A percentile compares a stretch with the other conserved stretches of the same genome.
phyloP scores from a whole-genome alignment of 2,329 filamentous ascomycete species.

The Trichoderma endophyticum region DNA sequence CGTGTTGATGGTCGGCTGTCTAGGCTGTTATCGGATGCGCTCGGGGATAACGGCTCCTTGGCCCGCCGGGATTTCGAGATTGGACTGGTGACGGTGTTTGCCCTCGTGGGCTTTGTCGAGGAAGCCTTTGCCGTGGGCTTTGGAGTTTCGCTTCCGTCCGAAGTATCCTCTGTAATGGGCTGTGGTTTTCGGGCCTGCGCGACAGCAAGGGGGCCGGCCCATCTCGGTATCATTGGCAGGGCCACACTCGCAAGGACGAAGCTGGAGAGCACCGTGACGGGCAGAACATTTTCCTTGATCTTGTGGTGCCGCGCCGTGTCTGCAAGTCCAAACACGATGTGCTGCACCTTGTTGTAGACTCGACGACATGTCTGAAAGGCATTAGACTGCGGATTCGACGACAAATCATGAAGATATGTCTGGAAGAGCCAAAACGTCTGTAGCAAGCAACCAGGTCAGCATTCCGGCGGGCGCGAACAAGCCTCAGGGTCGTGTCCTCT shows the following conservation, averaged over 20 bases:
- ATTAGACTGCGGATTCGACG: constrained; percentile 69
- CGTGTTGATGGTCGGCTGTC: constrained; percentile 28
- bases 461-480: not conserved
- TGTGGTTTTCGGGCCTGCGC: constrained; percentile 77
- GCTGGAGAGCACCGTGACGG: constrained; percentile 76
- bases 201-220: constrained; percentile 76
- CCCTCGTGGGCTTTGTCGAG: constrained; percentile 55
- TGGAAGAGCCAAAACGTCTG: constrained; percentile 91
- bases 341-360: constrained; percentile 85
- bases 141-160: constrained; percentile 36
- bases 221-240: constrained; percentile 69
- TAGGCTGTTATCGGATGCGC: constrained; percentile 40
- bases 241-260: constrained; percentile 75
- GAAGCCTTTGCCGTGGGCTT: constrained; percentile 68
- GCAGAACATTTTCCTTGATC: constrained; percentile 77
- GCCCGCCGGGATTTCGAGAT: constrained; percentile 50
- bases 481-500: not conserved
- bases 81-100: constrained; percentile 60
- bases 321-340: constrained; percentile 77
- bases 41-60: constrained; percentile 46
- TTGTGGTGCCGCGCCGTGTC: constrained; percentile 67
- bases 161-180: constrained; percentile 29
- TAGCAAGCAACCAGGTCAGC: constrained; percentile 2
- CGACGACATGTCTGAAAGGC: constrained; percentile 79
- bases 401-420: constrained; percentile 79